Evolutionary conservation across 495 filamentous ascomycete genomes (phyloP).

Genomic region (Cairneyella variabilis): DNA sequence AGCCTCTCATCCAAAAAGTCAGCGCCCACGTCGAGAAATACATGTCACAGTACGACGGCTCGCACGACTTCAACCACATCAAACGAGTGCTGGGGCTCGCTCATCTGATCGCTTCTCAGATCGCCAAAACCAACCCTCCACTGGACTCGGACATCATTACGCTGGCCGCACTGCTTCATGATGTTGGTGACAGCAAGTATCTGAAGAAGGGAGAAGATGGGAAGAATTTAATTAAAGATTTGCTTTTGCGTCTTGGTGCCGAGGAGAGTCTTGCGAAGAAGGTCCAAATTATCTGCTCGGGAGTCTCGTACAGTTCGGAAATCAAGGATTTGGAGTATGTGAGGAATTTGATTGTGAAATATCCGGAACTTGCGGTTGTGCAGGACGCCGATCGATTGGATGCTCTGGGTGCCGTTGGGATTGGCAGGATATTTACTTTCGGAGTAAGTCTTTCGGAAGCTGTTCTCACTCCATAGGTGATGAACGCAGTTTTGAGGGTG

Average conservation of each 20-base stretch:
- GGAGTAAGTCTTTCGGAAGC: too few relatives aligned
- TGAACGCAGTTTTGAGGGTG: too few relatives aligned
- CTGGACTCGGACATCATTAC: slow-evolving; percentile 46
- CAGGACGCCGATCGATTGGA: slow-evolving; percentile 89
- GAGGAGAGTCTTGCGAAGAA: slow-evolving; percentile 46
- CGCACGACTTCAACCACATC: slow-evolving; percentile 82
- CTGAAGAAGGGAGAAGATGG: slow-evolving; percentile 34
- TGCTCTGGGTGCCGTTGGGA: slow-evolving; percentile 78
- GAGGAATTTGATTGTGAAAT: slow-evolving; percentile 42
- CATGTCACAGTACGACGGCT: slow-evolving; percentile 78
- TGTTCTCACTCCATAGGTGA: too few relatives aligned
- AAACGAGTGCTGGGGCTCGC: slow-evolving; percentile 70
- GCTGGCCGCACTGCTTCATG: slow-evolving; percentile 76
- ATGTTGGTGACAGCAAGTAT: slow-evolving; percentile 82
- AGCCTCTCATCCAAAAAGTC: slow-evolving; percentile 11
- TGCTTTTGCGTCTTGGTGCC: slow-evolving; percentile 53
- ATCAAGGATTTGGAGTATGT: slow-evolving; percentile 44
- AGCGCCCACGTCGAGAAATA: slow-evolving; percentile 34
- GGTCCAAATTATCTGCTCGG: slow-evolving; percentile 63
- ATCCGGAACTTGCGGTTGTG: slow-evolving; percentile 75
- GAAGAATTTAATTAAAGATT: slow-evolving; percentile 47
- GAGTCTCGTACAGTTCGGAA: slow-evolving; percentile 74
- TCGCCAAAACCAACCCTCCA: slow-evolving; percentile 24
- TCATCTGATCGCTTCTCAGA: slow-evolving; percentile 24
- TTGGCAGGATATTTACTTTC: slow-evolving; percentile 73